These are phyloP conservation scores for Alternaria metachromatica DNA, from an alignment of 2,329 filamentous ascomycete genomes.

Conservation along the genomic window DNA sequence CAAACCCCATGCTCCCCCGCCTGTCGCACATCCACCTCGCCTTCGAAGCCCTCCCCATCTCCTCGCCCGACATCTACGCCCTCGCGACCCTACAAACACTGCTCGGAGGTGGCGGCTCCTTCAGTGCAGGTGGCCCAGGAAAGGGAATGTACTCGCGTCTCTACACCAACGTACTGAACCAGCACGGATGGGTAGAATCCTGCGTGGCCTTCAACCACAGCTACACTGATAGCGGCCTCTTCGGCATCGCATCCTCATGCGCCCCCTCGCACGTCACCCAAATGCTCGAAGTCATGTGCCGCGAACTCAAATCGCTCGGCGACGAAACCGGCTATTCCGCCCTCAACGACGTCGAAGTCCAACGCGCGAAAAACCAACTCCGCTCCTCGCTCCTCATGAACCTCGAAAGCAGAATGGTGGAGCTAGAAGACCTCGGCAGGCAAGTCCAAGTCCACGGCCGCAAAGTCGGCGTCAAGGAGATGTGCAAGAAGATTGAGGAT, in stretches of 20 bases:
- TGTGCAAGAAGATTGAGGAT: constrained; percentile 85
- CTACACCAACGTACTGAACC: constrained; percentile 97
- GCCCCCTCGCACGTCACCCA: constrained; percentile 75
- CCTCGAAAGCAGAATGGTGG: constrained; percentile 94
- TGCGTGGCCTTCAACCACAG: constrained; percentile 97
- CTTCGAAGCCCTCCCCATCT: constrained; percentile 92
- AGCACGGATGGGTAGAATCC: constrained; percentile 95
- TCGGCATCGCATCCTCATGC: constrained; percentile 90
- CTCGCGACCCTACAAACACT: constrained; percentile 94
- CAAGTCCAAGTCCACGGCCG: constrained; percentile 96
- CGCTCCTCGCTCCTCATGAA: constrained; percentile 93
- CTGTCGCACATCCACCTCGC: constrained; percentile 94
- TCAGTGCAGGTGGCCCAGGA: constrained; percentile 93
- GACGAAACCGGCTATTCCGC: constrained; percentile 75
- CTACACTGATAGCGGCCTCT: constrained; percentile 94
- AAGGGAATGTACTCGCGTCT: constrained; percentile 99
- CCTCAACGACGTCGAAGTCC: constrained; percentile 78
- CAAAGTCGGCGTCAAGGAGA: constrained; percentile 90
- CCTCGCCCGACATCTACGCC: constrained; percentile 91
- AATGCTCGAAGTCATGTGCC: constrained; percentile 96
- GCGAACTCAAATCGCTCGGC: constrained; percentile 80
- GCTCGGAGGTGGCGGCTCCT: constrained; percentile 93
- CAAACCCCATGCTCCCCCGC: constrained; percentile 77
- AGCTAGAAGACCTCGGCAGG: constrained; percentile 91
- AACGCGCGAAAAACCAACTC: constrained; percentile 95